Conservation (phyloP, 768 basidiomycete species). For the Dacryopinax spathularia region DNA sequence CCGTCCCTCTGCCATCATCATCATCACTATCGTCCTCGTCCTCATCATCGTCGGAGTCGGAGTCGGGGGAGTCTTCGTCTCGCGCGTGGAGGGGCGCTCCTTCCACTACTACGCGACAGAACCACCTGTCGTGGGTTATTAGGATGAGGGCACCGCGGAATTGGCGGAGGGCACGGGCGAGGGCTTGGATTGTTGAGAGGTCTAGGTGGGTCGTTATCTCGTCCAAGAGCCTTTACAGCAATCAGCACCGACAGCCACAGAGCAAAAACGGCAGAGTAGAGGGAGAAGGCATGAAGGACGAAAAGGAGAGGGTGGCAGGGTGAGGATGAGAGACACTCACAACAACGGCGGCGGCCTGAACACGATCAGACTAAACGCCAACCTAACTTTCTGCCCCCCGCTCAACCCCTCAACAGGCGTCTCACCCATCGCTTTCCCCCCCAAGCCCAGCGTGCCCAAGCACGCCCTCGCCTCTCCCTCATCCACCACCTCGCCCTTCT, state of each 20-base stretch:
- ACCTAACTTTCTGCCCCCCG: slow-evolving; percentile 40
- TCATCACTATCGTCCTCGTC: slow-evolving; percentile 10
- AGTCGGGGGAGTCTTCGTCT: slow-evolving; percentile 16
- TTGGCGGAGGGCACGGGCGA: slow-evolving; percentile 36
- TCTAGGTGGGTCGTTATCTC: slow-evolving; percentile 63
- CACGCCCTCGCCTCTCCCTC: slow-evolving; percentile 31
- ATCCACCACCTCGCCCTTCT: slow-evolving; percentile 14
- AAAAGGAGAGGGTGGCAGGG: too few relatives aligned
- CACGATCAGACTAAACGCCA: background rate
- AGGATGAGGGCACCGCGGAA: slow-evolving; percentile 45
- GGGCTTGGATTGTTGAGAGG: slow-evolving; percentile 40
- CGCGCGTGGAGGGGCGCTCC: slow-evolving; percentile 16
- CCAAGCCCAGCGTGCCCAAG: slow-evolving; percentile 33
- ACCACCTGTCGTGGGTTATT: slow-evolving; percentile 49
- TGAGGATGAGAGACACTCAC: background rate
- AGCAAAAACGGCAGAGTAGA: background rate
- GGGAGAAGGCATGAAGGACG: too few relatives aligned
- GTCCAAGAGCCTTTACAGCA: slow-evolving; percentile 20
- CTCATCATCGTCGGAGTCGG: slow-evolving; percentile 10
- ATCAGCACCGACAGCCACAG: background rate
- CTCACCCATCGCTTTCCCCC: slow-evolving; percentile 29
- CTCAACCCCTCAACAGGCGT: slow-evolving; percentile 34
- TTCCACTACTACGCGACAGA: slow-evolving; percentile 15
- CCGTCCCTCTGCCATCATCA: background rate
- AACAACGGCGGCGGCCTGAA: background rate